Base-by-base conservation (phyloP, 768 basidiomycete genomes). In the Macrolepiota fuliginosa region DNA sequence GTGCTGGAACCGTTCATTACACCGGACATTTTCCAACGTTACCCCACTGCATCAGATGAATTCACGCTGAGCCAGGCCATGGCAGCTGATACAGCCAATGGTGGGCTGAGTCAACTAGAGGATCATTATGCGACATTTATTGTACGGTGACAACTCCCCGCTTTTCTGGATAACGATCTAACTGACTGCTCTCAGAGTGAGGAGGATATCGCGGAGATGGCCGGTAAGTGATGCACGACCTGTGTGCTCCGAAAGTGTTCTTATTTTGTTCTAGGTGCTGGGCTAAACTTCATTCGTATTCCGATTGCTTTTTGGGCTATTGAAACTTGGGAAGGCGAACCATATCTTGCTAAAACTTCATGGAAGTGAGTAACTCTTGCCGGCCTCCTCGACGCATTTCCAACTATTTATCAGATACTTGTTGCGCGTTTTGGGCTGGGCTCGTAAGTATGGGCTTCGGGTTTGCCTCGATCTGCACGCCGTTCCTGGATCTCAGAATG, bases 241-340 rank as follows among this genome's bases (percentile, higher is more conserved):
- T 25, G 12, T 42, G 24, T 61, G 35, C 46, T 9, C 46, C 13
- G 42, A n/a, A 5, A n/a, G 5, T 17, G 19, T 64, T 37, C 52
- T 57, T 15, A 50, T 32, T 12, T 55, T 29, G 37, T 37, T 42
- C 32, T 11, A 74, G 73, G 83, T 42, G 93, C 92, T 29, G 94
- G 94, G 3, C 75, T 95, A 53, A 94, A 92, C 75, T 95, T 88
- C 81, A 74, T 96, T 50, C 83, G 92, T 2, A 74, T 95, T 47
- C 91, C 92, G 1, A 81, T 95, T 46, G 85, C 89, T 2, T 95
- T 85, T 75, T 96, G 94, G 94, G 90, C 90, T 6, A 87, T 95
- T 66, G 89, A 92, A 64, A 87, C 83, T 12, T 86, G 85, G 79
- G 73, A 77, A 24, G 83, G 82, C 27, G 93, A 95, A 71, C 92